Conservation (phyloP, 345 rosid species). For the Populus euphratica region DNA sequence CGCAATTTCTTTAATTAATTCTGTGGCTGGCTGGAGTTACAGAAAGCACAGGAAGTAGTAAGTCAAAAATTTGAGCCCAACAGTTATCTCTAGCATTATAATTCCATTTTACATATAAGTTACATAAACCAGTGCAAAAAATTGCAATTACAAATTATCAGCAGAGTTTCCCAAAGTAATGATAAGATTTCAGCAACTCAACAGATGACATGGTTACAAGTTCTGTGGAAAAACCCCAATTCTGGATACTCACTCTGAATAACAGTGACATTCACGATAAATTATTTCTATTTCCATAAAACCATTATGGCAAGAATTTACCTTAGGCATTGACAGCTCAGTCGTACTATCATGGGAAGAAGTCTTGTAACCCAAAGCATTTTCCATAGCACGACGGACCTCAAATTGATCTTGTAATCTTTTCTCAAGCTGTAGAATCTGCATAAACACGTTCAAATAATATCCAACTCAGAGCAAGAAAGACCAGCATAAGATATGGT, state of each 20-base stretch:
- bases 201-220: background rate
- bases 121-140: background rate
- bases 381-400: constrained; percentile 73
- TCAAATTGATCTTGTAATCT: constrained; percentile 72
- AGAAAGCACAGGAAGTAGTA: constrained; percentile 1
- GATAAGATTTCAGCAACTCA: background rate
- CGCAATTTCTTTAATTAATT: constrained; percentile 80
- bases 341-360: constrained; percentile 34
- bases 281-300: constrained; percentile 4
- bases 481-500: background rate
- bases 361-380: constrained; percentile 68
- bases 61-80: background rate
- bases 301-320: constrained; percentile 23
- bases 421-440: constrained; percentile 83
- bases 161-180: background rate
- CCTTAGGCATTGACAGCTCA: constrained; percentile 61
- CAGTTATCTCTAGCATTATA: background rate
- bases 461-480: background rate
- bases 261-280: background rate
- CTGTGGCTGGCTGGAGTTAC: constrained; percentile 62
- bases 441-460: constrained; percentile 20
- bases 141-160: constrained; percentile 1
- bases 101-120: background rate
- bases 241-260: background rate
- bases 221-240: background rate